Evolutionary conservation across 768 basidiomycete species (phyloP).

Genomic region (Mycena olivaceomarginata): DNA sequence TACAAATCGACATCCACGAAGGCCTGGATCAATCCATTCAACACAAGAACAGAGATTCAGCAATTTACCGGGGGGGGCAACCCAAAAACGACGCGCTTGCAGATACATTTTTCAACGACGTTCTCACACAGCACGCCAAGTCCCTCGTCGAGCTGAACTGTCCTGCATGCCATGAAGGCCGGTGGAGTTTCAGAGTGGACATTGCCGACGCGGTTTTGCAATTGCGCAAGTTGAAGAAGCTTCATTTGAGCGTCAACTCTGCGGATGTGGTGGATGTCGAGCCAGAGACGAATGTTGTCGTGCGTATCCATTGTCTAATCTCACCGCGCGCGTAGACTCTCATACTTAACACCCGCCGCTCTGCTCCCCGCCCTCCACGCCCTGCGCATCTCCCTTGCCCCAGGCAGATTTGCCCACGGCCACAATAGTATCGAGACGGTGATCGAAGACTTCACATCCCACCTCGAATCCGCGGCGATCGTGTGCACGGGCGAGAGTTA

Average conservation of each 20-base stretch:
- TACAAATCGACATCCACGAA: no score
- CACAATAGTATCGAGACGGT: neutral
- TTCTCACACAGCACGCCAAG: neutral
- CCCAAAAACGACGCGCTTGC: neutral
- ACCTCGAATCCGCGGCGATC: neutral
- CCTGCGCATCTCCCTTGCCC: neutral
- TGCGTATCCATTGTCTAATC: neutral
- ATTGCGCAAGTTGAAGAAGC: neutral
- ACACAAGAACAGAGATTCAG: no score
- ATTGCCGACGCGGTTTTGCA: neutral
- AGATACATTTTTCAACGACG: neutral
- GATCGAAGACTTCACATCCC: neutral
- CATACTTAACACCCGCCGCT: neutral
- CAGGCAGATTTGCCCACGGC: neutral
- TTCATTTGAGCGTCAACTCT: neutral
- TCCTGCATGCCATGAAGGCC: neutral
- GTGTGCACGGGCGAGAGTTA: neutral
- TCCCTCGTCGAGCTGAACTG: neutral
- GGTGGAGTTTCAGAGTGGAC: slow-evolving; percentile 3
- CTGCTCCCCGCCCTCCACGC: neutral
- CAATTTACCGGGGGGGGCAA: neutral
- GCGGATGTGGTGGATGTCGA: neutral
- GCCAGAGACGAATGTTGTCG: neutral
- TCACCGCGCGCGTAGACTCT: neutral
- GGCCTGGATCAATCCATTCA: no score